phyloP scores from a whole-genome alignment of 2,329 filamentous ascomycete genomes.

The Aureobasidium pullulans region DNA sequence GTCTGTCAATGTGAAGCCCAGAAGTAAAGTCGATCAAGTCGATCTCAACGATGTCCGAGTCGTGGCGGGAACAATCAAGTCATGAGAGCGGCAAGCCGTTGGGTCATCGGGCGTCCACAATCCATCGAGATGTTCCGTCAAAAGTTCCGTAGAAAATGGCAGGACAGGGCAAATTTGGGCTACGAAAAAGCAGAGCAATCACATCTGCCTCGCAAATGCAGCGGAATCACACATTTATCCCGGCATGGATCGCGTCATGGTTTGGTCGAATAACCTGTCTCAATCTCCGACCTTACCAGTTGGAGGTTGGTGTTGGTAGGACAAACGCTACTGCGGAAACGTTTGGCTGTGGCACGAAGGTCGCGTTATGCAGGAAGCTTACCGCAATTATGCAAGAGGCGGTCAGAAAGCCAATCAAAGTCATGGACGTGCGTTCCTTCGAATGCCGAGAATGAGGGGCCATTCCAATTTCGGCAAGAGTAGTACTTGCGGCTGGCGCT shows the following conservation, averaged over 20 bases:
- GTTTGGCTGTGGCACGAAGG: not conserved
- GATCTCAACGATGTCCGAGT: not conserved
- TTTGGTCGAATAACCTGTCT: not conserved
- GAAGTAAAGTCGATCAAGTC: not conserved
- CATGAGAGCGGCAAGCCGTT: not conserved
- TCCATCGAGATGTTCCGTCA: not conserved
- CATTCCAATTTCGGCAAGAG: slow-evolving; percentile 2
- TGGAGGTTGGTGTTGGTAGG: slow-evolving; percentile 8
- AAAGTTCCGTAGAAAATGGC: not conserved
- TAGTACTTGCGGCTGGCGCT: not conserved
- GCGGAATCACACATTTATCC: not conserved
- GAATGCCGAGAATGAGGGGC: not conserved
- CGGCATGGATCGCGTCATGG: not conserved
- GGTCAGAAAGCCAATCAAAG: not conserved
- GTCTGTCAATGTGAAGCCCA: no score
- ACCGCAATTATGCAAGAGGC: slow-evolving; percentile 1
- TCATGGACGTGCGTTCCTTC: not conserved
- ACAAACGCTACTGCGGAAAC: slow-evolving; percentile 1
- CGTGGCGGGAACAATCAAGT: not conserved
- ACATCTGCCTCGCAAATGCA: not conserved
- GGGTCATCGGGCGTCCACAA: not conserved
- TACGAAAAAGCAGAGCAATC: not conserved
- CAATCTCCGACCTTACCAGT: not conserved
- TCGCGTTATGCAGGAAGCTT: not conserved
- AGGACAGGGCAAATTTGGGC: not conserved